Conservation (phyloP, 805 yeast species). For the Spathaspora boniae region DNA sequence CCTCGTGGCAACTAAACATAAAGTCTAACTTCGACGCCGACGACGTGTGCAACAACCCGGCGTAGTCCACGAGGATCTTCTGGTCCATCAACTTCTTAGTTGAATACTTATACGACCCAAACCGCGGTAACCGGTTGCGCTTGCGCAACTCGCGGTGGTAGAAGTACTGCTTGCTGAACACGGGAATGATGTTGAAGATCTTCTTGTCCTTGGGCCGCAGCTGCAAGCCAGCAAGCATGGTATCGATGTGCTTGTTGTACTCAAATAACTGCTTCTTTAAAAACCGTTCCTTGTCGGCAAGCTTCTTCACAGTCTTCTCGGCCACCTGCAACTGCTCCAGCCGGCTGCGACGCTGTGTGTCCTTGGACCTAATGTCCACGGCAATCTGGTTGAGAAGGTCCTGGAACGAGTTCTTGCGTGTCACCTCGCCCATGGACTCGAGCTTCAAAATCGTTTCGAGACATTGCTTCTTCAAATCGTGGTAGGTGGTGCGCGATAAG, state of each 20-base stretch:
- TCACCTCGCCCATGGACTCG: constrained; percentile 62
- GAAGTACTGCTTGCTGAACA: constrained; percentile 72
- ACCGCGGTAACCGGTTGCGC: constrained; percentile 63
- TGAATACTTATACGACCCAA: constrained; percentile 75
- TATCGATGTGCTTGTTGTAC: constrained; percentile 46
- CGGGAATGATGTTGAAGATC: constrained; percentile 45
- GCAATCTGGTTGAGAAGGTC: constrained; percentile 80
- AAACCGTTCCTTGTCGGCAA: constrained; percentile 43
- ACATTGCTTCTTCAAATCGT: constrained; percentile 73
- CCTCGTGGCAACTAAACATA: constrained; percentile 70
- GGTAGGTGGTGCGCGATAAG: constrained; percentile 51
- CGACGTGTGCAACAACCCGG: constrained; percentile 42
- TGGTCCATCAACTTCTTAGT: constrained; percentile 73
- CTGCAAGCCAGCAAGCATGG: constrained; percentile 40
- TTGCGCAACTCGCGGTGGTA: constrained; percentile 68
- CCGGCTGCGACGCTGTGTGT: constrained; percentile 40
- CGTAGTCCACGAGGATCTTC: constrained; percentile 59
- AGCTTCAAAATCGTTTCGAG: constrained; percentile 72
- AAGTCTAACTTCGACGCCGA: constrained; percentile 66
- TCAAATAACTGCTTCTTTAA: constrained; percentile 43
- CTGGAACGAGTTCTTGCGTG: constrained; percentile 72
- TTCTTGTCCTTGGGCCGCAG: constrained; percentile 44
- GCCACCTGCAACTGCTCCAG: constrained; percentile 41
- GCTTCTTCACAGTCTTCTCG: constrained; percentile 38
- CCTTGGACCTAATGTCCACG: constrained; percentile 59